Conservation (phyloP, 2,329 filamentous ascomycete species). For the Parasarocladium wereldwijsianum region DNA sequence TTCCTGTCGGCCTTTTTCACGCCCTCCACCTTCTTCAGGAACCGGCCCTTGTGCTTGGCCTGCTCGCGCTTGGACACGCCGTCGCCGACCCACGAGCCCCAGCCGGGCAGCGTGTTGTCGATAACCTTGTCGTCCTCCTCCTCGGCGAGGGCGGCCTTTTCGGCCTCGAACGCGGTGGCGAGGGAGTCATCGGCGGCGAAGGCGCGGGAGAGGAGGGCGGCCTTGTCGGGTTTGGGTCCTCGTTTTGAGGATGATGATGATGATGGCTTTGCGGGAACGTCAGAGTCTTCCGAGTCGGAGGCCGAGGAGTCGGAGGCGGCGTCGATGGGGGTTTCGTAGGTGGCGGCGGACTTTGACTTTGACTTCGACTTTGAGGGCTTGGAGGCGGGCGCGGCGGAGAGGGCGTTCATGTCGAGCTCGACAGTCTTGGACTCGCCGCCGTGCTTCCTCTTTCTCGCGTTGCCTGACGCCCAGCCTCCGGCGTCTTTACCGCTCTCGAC, state of each 20-base stretch:
- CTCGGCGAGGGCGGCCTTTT: constrained; percentile 57
- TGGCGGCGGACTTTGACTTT: constrained; percentile 9
- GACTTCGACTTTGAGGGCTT: constrained; percentile 13
- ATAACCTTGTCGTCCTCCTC: constrained; percentile 74
- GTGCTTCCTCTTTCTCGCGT: constrained; percentile 15
- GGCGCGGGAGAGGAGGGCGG: constrained; percentile 61
- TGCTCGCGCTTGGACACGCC: constrained; percentile 60
- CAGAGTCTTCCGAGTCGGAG: constrained; percentile 26
- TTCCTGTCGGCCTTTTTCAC: constrained; percentile 63
- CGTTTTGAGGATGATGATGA: neutral
- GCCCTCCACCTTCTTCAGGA: constrained; percentile 48
- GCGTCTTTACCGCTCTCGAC: constrained; percentile 9
- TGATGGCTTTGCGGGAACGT: neutral
- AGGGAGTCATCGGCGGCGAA: constrained; percentile 78
- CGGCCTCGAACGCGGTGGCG: constrained; percentile 60
- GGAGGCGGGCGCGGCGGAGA: constrained; percentile 14
- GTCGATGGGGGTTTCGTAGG: constrained; percentile 9
- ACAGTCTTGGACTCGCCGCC: constrained; percentile 7
- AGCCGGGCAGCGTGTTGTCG: constrained; percentile 79
- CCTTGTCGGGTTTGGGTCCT: constrained; percentile 17
- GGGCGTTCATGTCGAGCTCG: constrained; percentile 10
- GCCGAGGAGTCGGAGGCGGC: constrained; percentile 19
- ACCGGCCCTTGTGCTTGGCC: constrained; percentile 46
- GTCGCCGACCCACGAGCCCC: constrained; percentile 83
- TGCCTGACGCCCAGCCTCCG: constrained; percentile 27